Percentiles rank a stretch among this genome's conserved stretches.
Conservation (phyloP, 345 rosid species). For the Dovyalis caffra region DNA sequence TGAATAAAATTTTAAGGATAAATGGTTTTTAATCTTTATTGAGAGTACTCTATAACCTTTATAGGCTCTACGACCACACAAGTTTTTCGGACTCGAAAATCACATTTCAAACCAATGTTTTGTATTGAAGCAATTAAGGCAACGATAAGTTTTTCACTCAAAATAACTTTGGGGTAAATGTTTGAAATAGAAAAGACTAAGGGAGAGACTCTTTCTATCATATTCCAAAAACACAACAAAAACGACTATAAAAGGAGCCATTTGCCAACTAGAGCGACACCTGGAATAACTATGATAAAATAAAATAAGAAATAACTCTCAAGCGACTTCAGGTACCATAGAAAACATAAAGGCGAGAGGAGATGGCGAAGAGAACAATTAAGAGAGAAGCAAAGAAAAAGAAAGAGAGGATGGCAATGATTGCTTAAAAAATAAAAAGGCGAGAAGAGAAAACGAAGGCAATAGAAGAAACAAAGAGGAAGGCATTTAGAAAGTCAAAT, state of each 20-base stretch:
- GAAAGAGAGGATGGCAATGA: conserved; percentile 48
- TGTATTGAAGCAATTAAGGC: conserved; percentile 69
- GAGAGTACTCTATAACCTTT: neutral
- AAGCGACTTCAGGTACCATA: conserved; percentile 42
- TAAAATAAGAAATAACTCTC: conserved; percentile 45
- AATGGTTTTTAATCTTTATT: neutral
- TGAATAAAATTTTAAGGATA: neutral
- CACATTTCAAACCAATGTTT: conserved; percentile 15
- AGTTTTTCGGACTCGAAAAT: conserved; percentile 9
- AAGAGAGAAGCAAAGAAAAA: conserved; percentile 48
- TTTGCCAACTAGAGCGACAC: conserved; percentile 50
- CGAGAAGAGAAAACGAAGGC: conserved; percentile 38
- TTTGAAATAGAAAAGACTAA: conserved; percentile 41
- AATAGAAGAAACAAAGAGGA: conserved; percentile 36
- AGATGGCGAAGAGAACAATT: conserved; percentile 41
- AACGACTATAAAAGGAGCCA: conserved; percentile 70
- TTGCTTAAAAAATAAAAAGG: conserved; percentile 58
- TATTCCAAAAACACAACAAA: conserved; percentile 60
- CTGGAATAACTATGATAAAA: conserved; percentile 68
- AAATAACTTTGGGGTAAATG: conserved; percentile 58
- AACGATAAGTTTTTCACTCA: conserved; percentile 62
- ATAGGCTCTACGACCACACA: neutral
- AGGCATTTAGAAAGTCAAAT: conserved; percentile 23
- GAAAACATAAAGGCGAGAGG: conserved; percentile 49
- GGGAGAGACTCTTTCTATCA: conserved; percentile 44